These are phyloP conservation scores for Penicillium odoratum DNA, from an alignment of 495 filamentous ascomycete genomes.

Conservation along the genomic window DNA sequence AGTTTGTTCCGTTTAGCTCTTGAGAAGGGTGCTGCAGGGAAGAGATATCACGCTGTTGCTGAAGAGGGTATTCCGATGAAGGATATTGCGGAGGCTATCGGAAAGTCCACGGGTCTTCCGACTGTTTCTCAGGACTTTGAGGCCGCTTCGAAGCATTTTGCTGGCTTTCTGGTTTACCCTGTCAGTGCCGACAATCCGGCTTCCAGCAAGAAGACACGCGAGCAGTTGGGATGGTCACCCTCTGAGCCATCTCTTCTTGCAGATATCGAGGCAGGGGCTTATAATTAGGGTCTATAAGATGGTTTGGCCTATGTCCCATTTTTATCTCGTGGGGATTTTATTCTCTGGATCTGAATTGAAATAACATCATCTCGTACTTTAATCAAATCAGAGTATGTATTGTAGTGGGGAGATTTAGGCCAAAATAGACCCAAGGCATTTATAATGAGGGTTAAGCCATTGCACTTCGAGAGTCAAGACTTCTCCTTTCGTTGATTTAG, in stretches of 20 bases:
- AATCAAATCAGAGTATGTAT: no score
- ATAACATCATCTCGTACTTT: no score
- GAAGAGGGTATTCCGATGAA: conserved; percentile 39
- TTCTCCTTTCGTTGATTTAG: no score
- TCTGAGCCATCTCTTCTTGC: conserved; percentile 30
- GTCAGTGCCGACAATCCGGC: conserved; percentile 34
- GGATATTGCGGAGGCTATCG: conserved; percentile 42
- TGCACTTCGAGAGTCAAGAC: no score
- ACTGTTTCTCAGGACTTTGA: conserved; percentile 27
- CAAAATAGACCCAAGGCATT: no score
- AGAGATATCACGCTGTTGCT: conserved; percentile 40
- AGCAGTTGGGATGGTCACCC: conserved; percentile 42
- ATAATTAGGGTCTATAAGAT: conserved; percentile 9
- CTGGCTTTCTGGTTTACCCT: conserved; percentile 26
- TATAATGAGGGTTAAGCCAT: no score
- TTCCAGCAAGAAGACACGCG: conserved; percentile 42
- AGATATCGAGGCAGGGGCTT: conserved; percentile 36
- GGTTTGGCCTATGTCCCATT: no score
- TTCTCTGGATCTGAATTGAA: no score
- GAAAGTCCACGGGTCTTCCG: conserved; percentile 31
- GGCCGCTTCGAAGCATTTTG: conserved; percentile 35
- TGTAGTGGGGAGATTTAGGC: no score
- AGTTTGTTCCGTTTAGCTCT: conserved; percentile 39
- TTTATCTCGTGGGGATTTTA: no score
- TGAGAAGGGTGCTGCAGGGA: conserved; percentile 42